Evolutionary conservation across 2,329 filamentous ascomycete genomes (phyloP).

Genomic region (Alternaria ethzedia): DNA sequence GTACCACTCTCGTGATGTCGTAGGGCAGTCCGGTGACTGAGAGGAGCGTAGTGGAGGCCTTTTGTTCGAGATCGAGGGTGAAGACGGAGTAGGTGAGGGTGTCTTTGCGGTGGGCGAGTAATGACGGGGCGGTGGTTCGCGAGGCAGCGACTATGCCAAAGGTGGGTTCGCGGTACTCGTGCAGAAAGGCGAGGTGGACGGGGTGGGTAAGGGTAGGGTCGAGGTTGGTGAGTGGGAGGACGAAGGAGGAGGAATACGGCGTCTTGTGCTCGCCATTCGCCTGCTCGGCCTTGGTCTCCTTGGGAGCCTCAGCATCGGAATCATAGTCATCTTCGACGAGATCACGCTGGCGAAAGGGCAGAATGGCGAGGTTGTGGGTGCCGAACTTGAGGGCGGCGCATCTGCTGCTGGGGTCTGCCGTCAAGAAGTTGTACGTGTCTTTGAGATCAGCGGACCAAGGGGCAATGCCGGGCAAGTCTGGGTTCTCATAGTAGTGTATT

Average conservation of each 20-base stretch:
- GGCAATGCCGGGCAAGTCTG: constrained; percentile 76
- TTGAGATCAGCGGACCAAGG: constrained; percentile 81
- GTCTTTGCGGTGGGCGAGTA: constrained; percentile 80
- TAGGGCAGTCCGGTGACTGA: constrained; percentile 85
- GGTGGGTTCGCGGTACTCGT: constrained; percentile 97
- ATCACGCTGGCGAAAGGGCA: constrained; percentile 88
- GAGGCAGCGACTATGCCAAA: constrained; percentile 91
- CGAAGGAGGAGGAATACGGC: constrained; percentile 89
- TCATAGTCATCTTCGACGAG: constrained; percentile 93
- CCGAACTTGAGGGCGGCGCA: constrained; percentile 96
- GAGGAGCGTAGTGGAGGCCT: constrained; percentile 88
- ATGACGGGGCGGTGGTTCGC: constrained; percentile 72
- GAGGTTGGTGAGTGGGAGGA: constrained; percentile 85
- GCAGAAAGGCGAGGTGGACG: constrained; percentile 87
- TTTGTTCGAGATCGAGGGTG: constrained; percentile 90
- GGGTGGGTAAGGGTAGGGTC: constrained; percentile 88
- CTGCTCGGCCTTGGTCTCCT: constrained; percentile 37
- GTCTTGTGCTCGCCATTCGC: constrained; percentile 57
- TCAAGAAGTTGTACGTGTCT: constrained; percentile 79
- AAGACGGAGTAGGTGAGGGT: constrained; percentile 91
- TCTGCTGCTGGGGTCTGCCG: constrained; percentile 87
- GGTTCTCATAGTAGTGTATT: constrained; percentile 97
- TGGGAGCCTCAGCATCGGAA: constrained; percentile 72
- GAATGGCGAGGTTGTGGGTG: constrained; percentile 83
- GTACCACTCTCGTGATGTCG: constrained; percentile 82